Conservation (phyloP, 345 rosid genomes). For the Brassica juncea region DNA sequence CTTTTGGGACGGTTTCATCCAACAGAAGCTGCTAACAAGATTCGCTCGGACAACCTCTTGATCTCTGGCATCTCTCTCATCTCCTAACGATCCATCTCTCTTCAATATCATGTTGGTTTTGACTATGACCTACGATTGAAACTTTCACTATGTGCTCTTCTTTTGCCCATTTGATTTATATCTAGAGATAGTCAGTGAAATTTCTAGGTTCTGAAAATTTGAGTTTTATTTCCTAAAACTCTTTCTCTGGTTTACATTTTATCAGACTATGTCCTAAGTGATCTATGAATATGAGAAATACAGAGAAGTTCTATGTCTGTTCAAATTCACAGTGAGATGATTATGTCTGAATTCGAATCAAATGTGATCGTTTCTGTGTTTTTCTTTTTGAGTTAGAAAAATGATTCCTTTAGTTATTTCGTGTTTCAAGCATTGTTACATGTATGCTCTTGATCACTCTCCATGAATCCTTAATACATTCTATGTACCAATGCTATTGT, state of each 20-base stretch:
- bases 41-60: slow-evolving; percentile 66
- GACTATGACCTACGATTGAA: slow-evolving; percentile 6
- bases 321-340: neutral
- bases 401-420: too few species aligned
- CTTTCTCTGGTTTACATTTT: slow-evolving; percentile 10
- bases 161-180: slow-evolving; percentile 19
- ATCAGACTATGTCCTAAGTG: neutral
- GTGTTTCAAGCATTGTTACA: too few species aligned
- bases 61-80: slow-evolving; percentile 67
- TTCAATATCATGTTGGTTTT: slow-evolving; percentile 18
- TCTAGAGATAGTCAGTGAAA: neutral
- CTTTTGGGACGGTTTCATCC: slow-evolving; percentile 99
- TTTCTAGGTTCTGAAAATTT: too few species aligned
- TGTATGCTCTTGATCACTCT: too few species aligned
- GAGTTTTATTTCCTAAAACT: neutral
- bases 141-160: slow-evolving; percentile 1
- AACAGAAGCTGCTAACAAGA: slow-evolving; percentile 81
- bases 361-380: too few species aligned
- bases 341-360: too few species aligned
- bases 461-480: too few species aligned
- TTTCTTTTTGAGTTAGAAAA: too few species aligned
- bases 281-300: slow-evolving; percentile 6
- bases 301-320: slow-evolving; percentile 5
- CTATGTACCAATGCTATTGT: too few species aligned
- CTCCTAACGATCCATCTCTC: slow-evolving; percentile 33